phyloP scores from a whole-genome alignment of 768 basidiomycete species.

The Pisolithus sp. region DNA sequence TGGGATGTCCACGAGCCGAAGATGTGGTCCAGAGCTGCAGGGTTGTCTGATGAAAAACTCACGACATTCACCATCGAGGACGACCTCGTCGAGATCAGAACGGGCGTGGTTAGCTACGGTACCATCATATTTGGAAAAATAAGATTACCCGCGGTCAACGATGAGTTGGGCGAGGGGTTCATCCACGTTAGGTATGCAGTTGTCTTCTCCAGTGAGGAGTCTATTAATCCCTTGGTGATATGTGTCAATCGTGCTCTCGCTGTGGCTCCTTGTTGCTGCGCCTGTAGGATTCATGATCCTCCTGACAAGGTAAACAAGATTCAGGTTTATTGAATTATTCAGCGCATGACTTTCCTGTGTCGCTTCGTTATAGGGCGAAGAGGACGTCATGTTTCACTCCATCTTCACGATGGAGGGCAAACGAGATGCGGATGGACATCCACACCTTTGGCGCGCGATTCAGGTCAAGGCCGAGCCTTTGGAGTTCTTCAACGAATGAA shows the following conservation, averaged over 20 bases:
- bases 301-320: conserved; percentile 48
- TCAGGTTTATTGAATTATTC: background rate
- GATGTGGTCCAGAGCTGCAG: conserved; percentile 61
- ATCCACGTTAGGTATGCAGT: conserved; percentile 60
- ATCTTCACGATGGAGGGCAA: conserved; percentile 58
- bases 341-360: conserved; percentile 4
- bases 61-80: conserved; percentile 42
- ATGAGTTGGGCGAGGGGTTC: conserved; percentile 55
- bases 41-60: conserved; percentile 47
- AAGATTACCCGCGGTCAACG: conserved; percentile 58
- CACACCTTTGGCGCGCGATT: conserved; percentile 58
- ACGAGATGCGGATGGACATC: conserved; percentile 39
- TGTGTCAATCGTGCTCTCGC: background rate
- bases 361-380: conserved; percentile 41
- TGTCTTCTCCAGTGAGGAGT: background rate
- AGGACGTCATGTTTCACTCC: conserved; percentile 68
- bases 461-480: conserved; percentile 53
- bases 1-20: conserved; percentile 58
- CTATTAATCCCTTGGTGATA: background rate
- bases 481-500: conserved; percentile 23
- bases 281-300: conserved; percentile 45
- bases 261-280: too few species aligned
- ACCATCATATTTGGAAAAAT: conserved; percentile 73
- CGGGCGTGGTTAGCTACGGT: conserved; percentile 58
- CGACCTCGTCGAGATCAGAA: conserved; percentile 43